A percentile compares a stretch with the other conserved stretches of the same genome.
Evolutionary conservation across 2,329 filamentous ascomycete species (phyloP).

Genomic region (Dissoconium aciculare): DNA sequence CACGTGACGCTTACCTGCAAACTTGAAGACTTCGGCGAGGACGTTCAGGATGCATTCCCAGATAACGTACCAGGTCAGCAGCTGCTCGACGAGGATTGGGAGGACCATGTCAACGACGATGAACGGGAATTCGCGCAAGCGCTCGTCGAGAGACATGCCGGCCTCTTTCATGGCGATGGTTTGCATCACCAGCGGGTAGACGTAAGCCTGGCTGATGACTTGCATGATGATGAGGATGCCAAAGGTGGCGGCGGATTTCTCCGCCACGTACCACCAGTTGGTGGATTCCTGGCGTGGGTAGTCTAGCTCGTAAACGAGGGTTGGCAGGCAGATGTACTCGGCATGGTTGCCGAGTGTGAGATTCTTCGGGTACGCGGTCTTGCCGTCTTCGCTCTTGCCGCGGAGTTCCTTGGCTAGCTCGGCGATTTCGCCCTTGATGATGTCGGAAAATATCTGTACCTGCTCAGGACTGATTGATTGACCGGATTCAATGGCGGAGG

Average conservation of each 20-base stretch:
- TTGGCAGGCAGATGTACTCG: conserved; percentile 61
- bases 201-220: conserved; percentile 59
- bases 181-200: conserved; percentile 59
- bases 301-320: conserved; percentile 63
- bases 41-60: conserved; percentile 57
- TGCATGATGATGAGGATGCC: conserved; percentile 64
- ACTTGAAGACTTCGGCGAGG: conserved; percentile 59
- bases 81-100: conserved; percentile 63
- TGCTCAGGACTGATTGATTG: conserved; percentile 47
- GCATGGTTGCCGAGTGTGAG: conserved; percentile 49
- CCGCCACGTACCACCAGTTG: conserved; percentile 59
- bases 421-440: conserved; percentile 53
- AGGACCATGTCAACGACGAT: conserved; percentile 62
- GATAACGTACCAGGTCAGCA: conserved; percentile 67
- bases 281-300: conserved; percentile 58
- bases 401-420: conserved; percentile 49
- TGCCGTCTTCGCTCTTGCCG: conserved; percentile 41
- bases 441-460: conserved; percentile 46
- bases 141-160: conserved; percentile 43
- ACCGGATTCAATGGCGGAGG: conserved; percentile 45
- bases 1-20: no score
- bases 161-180: conserved; percentile 53
- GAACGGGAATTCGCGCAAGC: conserved; percentile 57
- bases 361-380: conserved; percentile 52
- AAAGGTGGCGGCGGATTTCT: conserved; percentile 56